Conservation (phyloP, 2,329 filamentous ascomycete genomes). For the Calycina herbarum region DNA sequence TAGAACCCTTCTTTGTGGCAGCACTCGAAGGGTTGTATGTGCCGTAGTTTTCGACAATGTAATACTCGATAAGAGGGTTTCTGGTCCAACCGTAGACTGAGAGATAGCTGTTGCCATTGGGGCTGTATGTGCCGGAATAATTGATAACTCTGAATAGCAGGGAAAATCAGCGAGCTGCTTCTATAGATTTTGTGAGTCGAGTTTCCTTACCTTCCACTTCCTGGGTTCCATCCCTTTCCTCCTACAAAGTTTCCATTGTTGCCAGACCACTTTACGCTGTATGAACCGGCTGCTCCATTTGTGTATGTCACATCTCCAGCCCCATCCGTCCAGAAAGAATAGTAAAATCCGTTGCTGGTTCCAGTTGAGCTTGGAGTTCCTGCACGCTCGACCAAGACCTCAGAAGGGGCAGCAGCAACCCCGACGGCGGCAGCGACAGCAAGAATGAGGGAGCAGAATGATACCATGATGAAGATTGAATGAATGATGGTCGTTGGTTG, state of each 20-base stretch:
- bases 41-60: constrained; percentile 55
- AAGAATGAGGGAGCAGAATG: constrained; percentile 26
- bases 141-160: constrained; percentile 40
- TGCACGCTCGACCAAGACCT: constrained; percentile 7
- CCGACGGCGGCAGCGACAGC: constrained; percentile 19
- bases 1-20: constrained; percentile 48
- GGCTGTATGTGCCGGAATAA: constrained; percentile 44
- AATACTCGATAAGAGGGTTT: constrained; percentile 32
- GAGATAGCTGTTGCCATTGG: constrained; percentile 48
- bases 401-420: constrained; percentile 21
- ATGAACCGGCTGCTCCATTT: constrained; percentile 49
- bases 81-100: constrained; percentile 57
- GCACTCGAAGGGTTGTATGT: constrained; percentile 51
- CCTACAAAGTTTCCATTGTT: constrained; percentile 48
- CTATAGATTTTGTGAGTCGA: neutral
- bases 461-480: constrained; percentile 24
- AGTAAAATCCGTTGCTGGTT: constrained; percentile 58
- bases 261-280: constrained; percentile 50
- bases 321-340: constrained; percentile 60
- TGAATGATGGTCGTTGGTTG: constrained; percentile 5
- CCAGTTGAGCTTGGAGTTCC: constrained; percentile 50
- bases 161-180: neutral
- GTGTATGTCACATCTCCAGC: constrained; percentile 51
- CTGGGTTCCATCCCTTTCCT: constrained; percentile 51
- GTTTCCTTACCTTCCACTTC: constrained; percentile 26